phyloP scores from a whole-genome alignment of 2,329 filamentous ascomycete species.

The Stromatinia cepivora region DNA sequence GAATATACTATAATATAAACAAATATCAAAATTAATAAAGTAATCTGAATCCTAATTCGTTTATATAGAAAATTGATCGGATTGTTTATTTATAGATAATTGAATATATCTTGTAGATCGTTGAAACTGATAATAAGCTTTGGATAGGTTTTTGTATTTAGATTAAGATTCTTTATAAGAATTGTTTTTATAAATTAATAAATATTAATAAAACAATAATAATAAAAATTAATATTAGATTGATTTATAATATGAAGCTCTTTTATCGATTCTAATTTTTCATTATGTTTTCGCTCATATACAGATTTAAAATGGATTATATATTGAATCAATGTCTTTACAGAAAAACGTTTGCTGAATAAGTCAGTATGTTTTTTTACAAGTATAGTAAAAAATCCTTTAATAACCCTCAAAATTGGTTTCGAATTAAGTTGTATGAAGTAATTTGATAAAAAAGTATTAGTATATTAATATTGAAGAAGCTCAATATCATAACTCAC shows the following conservation, averaged over 20 bases:
- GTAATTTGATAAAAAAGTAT: not conserved
- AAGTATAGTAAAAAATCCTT: not conserved
- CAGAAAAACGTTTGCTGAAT: not conserved
- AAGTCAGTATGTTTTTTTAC: not conserved
- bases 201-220: not conserved
- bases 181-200: not conserved
- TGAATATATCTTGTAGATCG: not conserved
- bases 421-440: not conserved
- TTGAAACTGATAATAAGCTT: not conserved
- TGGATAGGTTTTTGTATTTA: not conserved
- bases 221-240: not conserved
- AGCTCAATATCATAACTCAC: not conserved
- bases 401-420: not conserved
- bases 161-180: not conserved
- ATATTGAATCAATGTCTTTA: not conserved
- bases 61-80: not conserved
- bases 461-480: not conserved
- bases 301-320: not conserved
- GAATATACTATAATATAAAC: not conserved
- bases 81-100: not conserved
- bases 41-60: not conserved
- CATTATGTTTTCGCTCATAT: not conserved
- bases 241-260: not conserved
- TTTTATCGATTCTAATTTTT: not conserved
- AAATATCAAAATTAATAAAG: not conserved